Evolutionary conservation across 2,329 filamentous ascomycete genomes (phyloP).

Genomic region (Aspergillus pseudonomiae): DNA sequence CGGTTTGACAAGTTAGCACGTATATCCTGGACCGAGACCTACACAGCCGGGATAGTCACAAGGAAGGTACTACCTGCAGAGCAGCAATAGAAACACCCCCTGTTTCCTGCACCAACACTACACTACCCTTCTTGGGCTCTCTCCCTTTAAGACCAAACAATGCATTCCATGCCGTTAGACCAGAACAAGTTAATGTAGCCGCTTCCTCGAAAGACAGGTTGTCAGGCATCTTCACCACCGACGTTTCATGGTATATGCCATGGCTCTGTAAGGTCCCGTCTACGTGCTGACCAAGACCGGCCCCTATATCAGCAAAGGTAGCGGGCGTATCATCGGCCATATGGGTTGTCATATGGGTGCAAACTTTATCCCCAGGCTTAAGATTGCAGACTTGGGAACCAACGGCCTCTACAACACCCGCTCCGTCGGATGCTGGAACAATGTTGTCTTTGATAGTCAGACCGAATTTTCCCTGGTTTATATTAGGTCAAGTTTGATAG

Average conservation of each 20-base stretch:
- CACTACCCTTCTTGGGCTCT: constrained; percentile 41
- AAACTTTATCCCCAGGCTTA: constrained; percentile 56
- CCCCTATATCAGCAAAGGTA: constrained; percentile 35
- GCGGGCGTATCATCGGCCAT: constrained; percentile 49
- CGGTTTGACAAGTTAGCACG: not conserved
- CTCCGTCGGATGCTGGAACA: constrained; percentile 45
- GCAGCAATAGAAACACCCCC: constrained; percentile 58
- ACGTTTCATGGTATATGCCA: constrained; percentile 52
- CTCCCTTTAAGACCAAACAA: constrained; percentile 50
- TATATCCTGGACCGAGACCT: not conserved
- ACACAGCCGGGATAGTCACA: not conserved
- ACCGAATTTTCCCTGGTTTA: constrained; percentile 47
- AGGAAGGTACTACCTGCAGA: constrained; percentile 40
- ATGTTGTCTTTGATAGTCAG: constrained; percentile 49
- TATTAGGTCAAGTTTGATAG: not conserved
- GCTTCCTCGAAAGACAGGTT: constrained; percentile 53
- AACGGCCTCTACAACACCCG: constrained; percentile 46
- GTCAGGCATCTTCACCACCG: constrained; percentile 50
- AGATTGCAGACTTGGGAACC: constrained; percentile 56
- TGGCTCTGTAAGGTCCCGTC: constrained; percentile 54
- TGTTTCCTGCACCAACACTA: constrained; percentile 57
- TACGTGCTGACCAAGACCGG: constrained; percentile 50
- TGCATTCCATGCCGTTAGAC: constrained; percentile 56
- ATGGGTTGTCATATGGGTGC: constrained; percentile 53
- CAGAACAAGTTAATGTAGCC: constrained; percentile 51